phyloP scores from a whole-genome alignment of 768 basidiomycete genomes.

The Crepidotus variabilis region DNA sequence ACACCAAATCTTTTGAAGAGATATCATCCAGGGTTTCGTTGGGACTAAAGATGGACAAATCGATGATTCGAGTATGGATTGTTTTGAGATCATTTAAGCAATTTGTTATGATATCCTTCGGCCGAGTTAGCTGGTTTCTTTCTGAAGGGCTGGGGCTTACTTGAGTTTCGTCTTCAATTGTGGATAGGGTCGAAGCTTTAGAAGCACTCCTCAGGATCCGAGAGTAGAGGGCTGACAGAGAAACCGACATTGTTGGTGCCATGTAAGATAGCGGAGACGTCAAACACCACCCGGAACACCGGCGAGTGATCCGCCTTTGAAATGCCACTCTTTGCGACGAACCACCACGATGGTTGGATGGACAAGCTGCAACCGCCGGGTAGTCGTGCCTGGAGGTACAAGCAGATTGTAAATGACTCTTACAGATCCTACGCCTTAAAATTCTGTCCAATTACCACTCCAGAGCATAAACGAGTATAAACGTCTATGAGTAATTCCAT shows the following conservation, averaged over 20 bases:
- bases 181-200: constrained; percentile 21
- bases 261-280: no score
- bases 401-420: no score
- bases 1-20: constrained; percentile 69
- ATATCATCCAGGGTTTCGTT: constrained; percentile 86
- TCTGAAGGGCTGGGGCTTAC: constrained; percentile 16
- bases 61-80: constrained; percentile 49
- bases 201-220: constrained; percentile 1
- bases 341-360: no score
- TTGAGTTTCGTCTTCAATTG: constrained; percentile 41
- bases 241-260: constrained; percentile 22
- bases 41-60: constrained; percentile 72
- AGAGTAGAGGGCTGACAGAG: constrained; percentile 29
- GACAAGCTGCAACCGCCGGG: no score
- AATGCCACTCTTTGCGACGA: no score
- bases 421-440: no score
- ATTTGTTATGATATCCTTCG: constrained; percentile 55
- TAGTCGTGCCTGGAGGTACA: no score
- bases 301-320: not conserved
- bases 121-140: not conserved
- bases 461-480: no score
- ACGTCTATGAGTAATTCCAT: no score
- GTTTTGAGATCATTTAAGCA: constrained; percentile 53
- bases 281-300: not conserved
- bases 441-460: no score